Conservation (phyloP, 352 stramenopile genomes). For the Phytopythium sindhum region DNA sequence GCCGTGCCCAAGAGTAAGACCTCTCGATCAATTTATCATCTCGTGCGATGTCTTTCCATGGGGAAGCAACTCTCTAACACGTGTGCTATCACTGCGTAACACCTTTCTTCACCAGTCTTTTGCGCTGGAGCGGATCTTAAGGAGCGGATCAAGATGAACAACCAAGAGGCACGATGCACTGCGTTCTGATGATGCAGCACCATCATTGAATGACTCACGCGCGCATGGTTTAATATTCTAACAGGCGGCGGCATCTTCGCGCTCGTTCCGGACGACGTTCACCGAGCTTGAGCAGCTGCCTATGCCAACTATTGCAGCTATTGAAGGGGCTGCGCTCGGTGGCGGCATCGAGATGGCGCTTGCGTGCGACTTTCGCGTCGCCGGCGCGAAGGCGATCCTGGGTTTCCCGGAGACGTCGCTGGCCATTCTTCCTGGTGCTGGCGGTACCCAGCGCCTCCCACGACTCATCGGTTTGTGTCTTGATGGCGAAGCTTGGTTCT, state of each 20-base stretch:
- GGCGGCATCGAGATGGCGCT: constrained; percentile 91
- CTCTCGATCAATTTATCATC: neutral
- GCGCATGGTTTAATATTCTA: neutral
- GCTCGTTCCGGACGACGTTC: constrained; percentile 81
- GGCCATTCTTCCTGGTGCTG: constrained; percentile 91
- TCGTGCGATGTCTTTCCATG: no score
- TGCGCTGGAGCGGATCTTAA: constrained; percentile 90
- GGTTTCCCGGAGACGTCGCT: constrained; percentile 91
- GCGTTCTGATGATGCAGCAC: neutral
- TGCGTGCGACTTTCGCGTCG: constrained; percentile 91
- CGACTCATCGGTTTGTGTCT: constrained; percentile 75
- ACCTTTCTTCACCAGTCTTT: constrained; percentile 60
- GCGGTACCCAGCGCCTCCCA: constrained; percentile 91
- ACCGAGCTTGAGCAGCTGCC: constrained; percentile 83
- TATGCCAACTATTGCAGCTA: constrained; percentile 91
- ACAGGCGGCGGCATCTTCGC: constrained; percentile 25
- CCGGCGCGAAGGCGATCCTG: constrained; percentile 80
- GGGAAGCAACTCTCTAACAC: neutral
- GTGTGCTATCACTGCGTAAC: no score
- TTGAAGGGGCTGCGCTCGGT: constrained; percentile 90
- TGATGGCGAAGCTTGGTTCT: neutral
- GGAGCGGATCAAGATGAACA: constrained; percentile 86
- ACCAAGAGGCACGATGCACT: constrained; percentile 54
- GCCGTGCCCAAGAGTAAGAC: constrained; percentile 49
- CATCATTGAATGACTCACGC: neutral